Percentiles rank a stretch among this genome's conserved stretches.
phyloP scores from a whole-genome alignment of 129 eudicot genomes.

The Scalesia atractyloides region DNA sequence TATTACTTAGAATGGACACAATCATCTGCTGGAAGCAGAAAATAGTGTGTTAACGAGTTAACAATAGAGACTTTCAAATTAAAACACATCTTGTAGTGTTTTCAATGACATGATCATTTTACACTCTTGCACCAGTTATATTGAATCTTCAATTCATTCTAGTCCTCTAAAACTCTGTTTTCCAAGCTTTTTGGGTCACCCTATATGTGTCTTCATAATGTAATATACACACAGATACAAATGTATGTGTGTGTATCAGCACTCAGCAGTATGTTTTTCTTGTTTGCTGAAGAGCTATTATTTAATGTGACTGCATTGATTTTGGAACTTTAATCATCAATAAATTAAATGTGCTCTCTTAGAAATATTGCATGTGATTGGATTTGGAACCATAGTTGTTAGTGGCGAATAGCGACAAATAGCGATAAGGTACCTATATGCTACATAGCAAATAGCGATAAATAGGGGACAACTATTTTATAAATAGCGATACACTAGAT shows the following conservation, averaged over 20 bases:
- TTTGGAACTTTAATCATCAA: neutral
- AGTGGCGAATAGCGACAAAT: too few species aligned
- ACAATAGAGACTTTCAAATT: neutral
- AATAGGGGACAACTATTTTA: too few species aligned
- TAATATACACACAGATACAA: neutral
- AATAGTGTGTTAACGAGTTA: neutral
- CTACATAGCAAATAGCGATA: too few species aligned
- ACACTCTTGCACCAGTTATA: neutral
- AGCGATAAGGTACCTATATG: too few species aligned
- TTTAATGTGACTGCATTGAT: neutral
- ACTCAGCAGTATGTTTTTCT: neutral
- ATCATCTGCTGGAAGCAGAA: slow-evolving; percentile 1
- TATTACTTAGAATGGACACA: neutral
- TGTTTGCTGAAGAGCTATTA: neutral
- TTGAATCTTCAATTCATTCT: neutral
- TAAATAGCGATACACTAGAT: too few species aligned
- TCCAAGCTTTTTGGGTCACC: neutral
- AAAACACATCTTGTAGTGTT: neutral
- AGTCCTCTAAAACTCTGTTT: neutral
- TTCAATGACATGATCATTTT: neutral
- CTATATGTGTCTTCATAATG: neutral
- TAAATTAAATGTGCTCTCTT: neutral
- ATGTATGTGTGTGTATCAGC: neutral
- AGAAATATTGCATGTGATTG: neutral
- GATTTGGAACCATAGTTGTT: too few species aligned